A percentile compares a stretch with the other conserved stretches of the same genome.
Conservation (phyloP, 2,329 filamentous ascomycete species). For the Penicillium sp. region DNA sequence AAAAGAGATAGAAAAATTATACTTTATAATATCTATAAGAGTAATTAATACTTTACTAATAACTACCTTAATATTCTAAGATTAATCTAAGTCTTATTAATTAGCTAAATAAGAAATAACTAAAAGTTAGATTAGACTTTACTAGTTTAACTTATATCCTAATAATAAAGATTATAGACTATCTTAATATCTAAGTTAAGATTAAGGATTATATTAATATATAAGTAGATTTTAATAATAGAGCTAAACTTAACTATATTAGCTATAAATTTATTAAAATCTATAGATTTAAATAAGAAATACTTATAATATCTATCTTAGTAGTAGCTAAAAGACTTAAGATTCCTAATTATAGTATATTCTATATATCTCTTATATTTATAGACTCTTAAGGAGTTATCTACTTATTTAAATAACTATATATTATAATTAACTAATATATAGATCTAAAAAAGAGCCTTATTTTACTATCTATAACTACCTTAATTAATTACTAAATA, state of each 20-base stretch:
- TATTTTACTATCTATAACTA: not conserved
- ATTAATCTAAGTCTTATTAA: not conserved
- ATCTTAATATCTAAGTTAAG: too few relatives aligned
- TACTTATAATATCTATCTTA: too few relatives aligned
- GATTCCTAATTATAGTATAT: not conserved
- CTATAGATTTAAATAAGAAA: too few relatives aligned
- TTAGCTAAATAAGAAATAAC: not conserved
- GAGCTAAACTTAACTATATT: too few relatives aligned
- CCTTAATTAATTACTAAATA: not conserved
- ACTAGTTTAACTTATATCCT: not conserved
- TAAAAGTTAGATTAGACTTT: not conserved
- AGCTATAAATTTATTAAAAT: too few relatives aligned
- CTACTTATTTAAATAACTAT: not conserved
- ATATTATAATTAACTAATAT: not conserved
- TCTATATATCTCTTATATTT: not conserved
- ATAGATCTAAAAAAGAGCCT: not conserved
- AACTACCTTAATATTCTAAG: not conserved
- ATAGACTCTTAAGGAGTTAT: not conserved
- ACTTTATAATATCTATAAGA: not conserved
- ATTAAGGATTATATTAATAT: too few relatives aligned
- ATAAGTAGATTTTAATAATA: too few relatives aligned
- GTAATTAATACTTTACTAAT: not conserved
- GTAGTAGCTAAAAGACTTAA: not conserved
- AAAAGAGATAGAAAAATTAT: not conserved
- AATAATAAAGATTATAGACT: not conserved